These are phyloP conservation scores for Penicillium silybi DNA, from an alignment of 495 filamentous ascomycete species.

Conservation along the genomic window DNA sequence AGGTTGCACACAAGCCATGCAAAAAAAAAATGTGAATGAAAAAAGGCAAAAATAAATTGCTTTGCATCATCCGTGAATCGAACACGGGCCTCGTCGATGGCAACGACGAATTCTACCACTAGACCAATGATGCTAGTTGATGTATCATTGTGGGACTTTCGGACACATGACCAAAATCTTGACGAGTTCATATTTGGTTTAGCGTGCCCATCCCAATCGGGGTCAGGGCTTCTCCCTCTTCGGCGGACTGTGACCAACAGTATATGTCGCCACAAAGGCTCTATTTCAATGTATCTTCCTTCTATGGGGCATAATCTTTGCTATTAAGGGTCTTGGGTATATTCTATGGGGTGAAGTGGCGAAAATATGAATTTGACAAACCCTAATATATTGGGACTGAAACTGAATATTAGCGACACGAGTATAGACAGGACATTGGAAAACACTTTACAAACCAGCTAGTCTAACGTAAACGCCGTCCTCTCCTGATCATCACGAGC, in stretches of 20 bases:
- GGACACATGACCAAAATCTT: not conserved
- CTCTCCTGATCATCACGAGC: conserved; percentile 30
- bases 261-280: not conserved
- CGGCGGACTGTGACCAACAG: not conserved
- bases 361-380: no score
- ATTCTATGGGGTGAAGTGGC: no score
- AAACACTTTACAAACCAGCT: not conserved
- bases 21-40: not conserved
- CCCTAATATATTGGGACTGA: no score
- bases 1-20: not conserved
- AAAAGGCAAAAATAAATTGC: conserved; percentile 3
- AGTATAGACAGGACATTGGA: no score
- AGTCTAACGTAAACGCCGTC: conserved; percentile 15
- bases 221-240: not conserved
- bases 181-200: not conserved
- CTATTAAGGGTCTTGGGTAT: not conserved
- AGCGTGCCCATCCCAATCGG: not conserved
- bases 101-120: conserved; percentile 60
- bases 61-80: conserved; percentile 54
- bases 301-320: not conserved
- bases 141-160: not conserved
- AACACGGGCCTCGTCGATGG: conserved; percentile 58
- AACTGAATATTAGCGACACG: no score
- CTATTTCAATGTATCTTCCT: not conserved
- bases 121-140: conserved; percentile 50